A percentile compares a stretch with the other conserved stretches of the same genome.
Evolutionary conservation across 345 rosid species (phyloP).

Genomic region (Cardamine resedifolia): DNA sequence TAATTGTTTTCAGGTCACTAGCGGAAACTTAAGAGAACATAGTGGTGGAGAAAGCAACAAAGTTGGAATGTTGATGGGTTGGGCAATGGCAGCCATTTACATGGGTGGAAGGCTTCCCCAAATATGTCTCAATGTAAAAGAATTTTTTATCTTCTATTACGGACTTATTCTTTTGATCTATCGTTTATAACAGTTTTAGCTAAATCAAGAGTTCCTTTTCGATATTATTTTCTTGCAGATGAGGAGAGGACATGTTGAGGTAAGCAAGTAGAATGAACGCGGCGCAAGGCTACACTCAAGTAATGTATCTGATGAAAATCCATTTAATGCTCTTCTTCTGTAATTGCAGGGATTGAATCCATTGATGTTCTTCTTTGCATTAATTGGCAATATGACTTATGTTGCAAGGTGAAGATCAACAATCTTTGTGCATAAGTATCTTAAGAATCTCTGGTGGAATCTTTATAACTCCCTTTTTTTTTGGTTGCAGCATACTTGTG

Average conservation of each 20-base stretch:
- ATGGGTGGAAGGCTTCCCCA: conserved; percentile 95
- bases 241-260: conserved; percentile 80
- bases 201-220: not conserved
- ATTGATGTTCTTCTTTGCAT: conserved; percentile 77
- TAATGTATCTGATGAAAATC: conserved; percentile 12
- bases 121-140: conserved; percentile 68
- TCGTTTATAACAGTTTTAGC: not conserved
- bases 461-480: conserved; percentile 1
- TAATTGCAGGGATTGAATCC: conserved; percentile 76
- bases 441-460: not conserved
- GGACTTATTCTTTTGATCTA: not conserved
- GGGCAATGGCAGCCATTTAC: conserved; percentile 89
- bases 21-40: conserved; percentile 35
- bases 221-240: conserved; percentile 47
- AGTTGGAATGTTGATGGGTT: conserved; percentile 64
- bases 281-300: not conserved
- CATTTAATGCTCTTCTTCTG: not conserved
- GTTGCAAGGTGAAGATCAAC: conserved; percentile 59
- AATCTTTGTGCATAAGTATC: not conserved
- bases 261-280: conserved; percentile 30
- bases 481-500: conserved; percentile 60
- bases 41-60: conserved; percentile 40
- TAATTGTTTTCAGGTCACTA: conserved; percentile 44
- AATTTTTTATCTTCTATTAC: not conserved
- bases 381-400: conserved; percentile 74